Conservation (phyloP, 148 eudicot genomes). For the Polygonum maritimum region DNA sequence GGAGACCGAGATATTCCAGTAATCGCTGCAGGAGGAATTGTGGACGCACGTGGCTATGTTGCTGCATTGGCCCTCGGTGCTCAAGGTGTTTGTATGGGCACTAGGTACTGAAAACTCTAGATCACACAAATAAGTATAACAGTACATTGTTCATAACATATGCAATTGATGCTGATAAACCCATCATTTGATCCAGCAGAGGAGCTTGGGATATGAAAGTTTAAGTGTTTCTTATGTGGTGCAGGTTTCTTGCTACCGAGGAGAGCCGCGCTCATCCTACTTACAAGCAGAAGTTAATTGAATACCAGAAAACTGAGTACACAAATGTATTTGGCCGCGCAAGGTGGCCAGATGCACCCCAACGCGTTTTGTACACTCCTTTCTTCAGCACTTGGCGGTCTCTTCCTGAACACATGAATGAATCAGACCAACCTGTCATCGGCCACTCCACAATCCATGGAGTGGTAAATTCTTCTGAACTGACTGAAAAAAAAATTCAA, state of each 20-base stretch:
- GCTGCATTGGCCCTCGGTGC: conserved; percentile 97
- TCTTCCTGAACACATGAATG: conserved; percentile 59
- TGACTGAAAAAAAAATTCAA: not conserved
- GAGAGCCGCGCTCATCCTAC: conserved; percentile 86
- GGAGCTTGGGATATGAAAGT: not conserved
- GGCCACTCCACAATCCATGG: conserved; percentile 76
- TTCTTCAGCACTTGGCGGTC: conserved; percentile 55
- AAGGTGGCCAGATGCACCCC: conserved; percentile 95
- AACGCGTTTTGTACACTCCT: conserved; percentile 67
- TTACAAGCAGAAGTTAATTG: conserved; percentile 74
- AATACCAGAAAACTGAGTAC: conserved; percentile 59
- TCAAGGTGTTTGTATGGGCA: conserved; percentile 73
- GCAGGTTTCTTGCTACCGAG: conserved; percentile 72
- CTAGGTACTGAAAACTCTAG: conserved; percentile 41
- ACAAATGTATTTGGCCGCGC: conserved; percentile 85
- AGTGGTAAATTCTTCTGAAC: conserved; percentile 26
- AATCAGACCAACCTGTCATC: conserved; percentile 66
- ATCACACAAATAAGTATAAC: not conserved
- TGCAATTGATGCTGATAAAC: not conserved
- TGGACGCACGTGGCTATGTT: conserved; percentile 85
- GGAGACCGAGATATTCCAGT: conserved; percentile 52
- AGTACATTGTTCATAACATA: not conserved
- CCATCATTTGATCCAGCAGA: too few relatives aligned
- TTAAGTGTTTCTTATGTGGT: not conserved
- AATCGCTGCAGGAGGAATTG: conserved; percentile 95